Conservation (phyloP, 441 rosid species). For the Pelargonium cotyledonis region DNA sequence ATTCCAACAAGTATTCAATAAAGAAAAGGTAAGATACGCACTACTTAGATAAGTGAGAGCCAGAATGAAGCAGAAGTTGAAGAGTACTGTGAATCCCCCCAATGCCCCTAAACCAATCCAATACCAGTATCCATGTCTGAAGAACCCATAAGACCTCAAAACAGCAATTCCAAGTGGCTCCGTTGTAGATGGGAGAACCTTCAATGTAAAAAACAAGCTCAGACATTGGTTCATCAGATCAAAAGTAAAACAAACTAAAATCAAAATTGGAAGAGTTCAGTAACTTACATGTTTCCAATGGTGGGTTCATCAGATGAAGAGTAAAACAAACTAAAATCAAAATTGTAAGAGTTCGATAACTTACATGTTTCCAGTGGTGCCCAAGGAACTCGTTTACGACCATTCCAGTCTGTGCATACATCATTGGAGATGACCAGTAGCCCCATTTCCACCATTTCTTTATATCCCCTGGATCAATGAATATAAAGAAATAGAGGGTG, state of each 20-base stretch:
- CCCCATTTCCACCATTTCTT: slow-evolving; percentile 29
- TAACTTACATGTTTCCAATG: slow-evolving; percentile 52
- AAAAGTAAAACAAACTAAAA: too few relatives aligned
- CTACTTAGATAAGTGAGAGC: slow-evolving; percentile 64
- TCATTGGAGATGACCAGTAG: slow-evolving; percentile 24
- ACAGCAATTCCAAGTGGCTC: slow-evolving; percentile 59
- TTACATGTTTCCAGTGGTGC: slow-evolving; percentile 59
- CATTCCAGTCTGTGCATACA: slow-evolving; percentile 21
- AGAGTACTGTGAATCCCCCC: slow-evolving; percentile 49
- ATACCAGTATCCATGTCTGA: slow-evolving; percentile 66
- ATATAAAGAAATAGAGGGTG: neutral
- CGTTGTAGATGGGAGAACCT: slow-evolving; percentile 46
- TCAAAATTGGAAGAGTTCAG: neutral
- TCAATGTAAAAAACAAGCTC: neutral
- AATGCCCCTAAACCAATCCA: slow-evolving; percentile 72
- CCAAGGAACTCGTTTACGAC: slow-evolving; percentile 71
- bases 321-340: neutral
- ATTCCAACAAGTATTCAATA: neutral
- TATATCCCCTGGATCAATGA: slow-evolving; percentile 16
- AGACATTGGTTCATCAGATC: neutral
- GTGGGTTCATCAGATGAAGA: too few relatives aligned
- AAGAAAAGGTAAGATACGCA: slow-evolving; percentile 28
- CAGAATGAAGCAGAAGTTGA: slow-evolving; percentile 54
- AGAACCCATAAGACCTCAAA: slow-evolving; percentile 58
- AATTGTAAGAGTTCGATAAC: slow-evolving; percentile 5